Evolutionary conservation across 2,329 filamentous ascomycete species (phyloP).

Genomic region (Geoglossum cookeanum): DNA sequence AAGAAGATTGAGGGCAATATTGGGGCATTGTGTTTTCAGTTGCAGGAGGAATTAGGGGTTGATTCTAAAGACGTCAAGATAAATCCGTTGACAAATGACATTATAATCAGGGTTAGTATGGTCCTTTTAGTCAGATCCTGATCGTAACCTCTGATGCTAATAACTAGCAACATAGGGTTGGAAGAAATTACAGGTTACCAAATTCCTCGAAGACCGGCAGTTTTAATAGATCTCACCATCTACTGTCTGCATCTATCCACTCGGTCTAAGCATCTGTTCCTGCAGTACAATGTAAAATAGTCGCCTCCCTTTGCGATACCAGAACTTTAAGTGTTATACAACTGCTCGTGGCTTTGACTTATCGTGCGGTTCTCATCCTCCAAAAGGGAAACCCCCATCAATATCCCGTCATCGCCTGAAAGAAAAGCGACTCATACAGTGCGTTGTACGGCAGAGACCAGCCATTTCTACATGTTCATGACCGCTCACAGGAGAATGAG

Average conservation of each 20-base stretch:
- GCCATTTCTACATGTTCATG: conserved; percentile 1
- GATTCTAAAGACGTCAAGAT: conserved; percentile 28
- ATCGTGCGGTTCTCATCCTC: not conserved
- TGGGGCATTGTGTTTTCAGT: conserved; percentile 39
- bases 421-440: not conserved
- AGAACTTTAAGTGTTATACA: not conserved
- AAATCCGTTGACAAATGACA: conserved; percentile 47
- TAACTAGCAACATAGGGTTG: conserved; percentile 22
- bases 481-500: not conserved
- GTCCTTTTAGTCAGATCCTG: not conserved
- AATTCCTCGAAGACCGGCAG: conserved; percentile 28
- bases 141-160: not conserved
- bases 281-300: conserved; percentile 1
- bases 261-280: not conserved
- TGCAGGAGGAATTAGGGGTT: conserved; percentile 40
- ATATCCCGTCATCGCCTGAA: not conserved
- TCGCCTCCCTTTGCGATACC: not conserved
- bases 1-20: conserved; percentile 65
- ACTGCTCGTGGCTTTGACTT: not conserved
- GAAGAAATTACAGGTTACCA: conserved; percentile 28
- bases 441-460: not conserved
- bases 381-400: not conserved
- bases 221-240: conserved; percentile 17
- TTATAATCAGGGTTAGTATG: conserved; percentile 50
- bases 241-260: not conserved